Evolutionary conservation across 768 basidiomycete genomes (phyloP).

Genomic region (Xerocomellus chrysenteron): DNA sequence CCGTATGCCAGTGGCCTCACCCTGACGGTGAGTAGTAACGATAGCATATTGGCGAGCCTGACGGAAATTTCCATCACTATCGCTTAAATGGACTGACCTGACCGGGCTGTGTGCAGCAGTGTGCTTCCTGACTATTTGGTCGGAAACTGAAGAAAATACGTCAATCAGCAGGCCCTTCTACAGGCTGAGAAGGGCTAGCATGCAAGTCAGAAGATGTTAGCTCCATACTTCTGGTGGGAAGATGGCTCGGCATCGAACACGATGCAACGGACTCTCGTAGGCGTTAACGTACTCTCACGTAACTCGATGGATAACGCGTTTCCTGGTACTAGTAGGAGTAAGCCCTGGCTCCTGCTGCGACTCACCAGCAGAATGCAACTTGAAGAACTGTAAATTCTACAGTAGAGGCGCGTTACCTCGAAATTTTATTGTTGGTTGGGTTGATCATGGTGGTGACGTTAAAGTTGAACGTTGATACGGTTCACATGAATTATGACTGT

Average conservation of each 20-base stretch:
- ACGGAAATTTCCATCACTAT: slow-evolving; percentile 34
- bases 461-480: no score
- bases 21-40: no score
- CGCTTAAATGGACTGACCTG: slow-evolving; percentile 19
- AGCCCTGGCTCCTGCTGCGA: background rate
- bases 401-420: background rate
- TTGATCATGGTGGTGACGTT: background rate
- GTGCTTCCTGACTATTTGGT: background rate
- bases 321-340: no score
- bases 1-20: no score
- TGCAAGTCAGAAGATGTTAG: slow-evolving; percentile 5
- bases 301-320: background rate
- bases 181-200: background rate
- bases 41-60: background rate
- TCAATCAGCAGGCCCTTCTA: background rate
- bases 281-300: slow-evolving; percentile 19
- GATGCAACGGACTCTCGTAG: background rate
- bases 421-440: no score
- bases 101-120: background rate
- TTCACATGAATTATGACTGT: no score
- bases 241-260: background rate
- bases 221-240: background rate
- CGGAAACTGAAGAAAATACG: slow-evolving; percentile 4
- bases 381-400: background rate
- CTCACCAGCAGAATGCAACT: background rate